Evolutionary conservation across 2,329 filamentous ascomycete genomes (phyloP), one percentile per base, ranked within the genome.

Genomic region (Botrytis aclada): DNA sequence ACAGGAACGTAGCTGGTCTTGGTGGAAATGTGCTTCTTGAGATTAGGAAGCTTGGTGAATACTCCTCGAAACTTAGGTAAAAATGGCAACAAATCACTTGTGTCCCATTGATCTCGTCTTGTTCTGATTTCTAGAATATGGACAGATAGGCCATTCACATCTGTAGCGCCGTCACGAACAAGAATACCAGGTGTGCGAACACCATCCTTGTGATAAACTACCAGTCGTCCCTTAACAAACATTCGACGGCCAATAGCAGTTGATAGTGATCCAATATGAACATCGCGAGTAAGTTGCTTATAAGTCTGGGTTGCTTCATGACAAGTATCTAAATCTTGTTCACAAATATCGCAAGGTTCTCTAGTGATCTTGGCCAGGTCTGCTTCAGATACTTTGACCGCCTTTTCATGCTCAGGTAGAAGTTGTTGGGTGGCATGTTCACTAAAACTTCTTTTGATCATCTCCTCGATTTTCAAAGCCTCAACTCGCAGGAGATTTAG

Each of bases 381-480:
- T 6, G 93, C 95, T 81, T 99, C 95, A 0, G 95, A 97, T 3
- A 97, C 78, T 81, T 95, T 94, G 74, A 99, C 94, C 73, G 94
- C 92, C 82, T 97, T 97, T 83, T 99, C 95, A 78, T 98, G 95
- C 82, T 98, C 95, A 0, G 96, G 96, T 1, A 98, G 85, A 20
- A 98, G 84, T 75, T 97, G 95, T 80, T 99, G 96, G 0, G 95
- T 98, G 37, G 95, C 95, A 82, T 99, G 96, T 82, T 99, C 96
- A 70, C 95, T 98, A 85, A 99, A 99, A 82, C 95, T 98, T 77
- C 96, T 92, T 87, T 99, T 99, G 85, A 99, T 99, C 96, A 99
- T 99, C 83, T 99, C 96, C 82, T 99, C 96, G 78, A 99, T 98
- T 84, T 98, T 98, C 76, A 99, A 84, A 3, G 96, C 96, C 82